These are phyloP conservation scores for Macrophomina pseudophaseolina DNA, from an alignment of 2,329 filamentous ascomycete genomes.

Conservation along the genomic window DNA sequence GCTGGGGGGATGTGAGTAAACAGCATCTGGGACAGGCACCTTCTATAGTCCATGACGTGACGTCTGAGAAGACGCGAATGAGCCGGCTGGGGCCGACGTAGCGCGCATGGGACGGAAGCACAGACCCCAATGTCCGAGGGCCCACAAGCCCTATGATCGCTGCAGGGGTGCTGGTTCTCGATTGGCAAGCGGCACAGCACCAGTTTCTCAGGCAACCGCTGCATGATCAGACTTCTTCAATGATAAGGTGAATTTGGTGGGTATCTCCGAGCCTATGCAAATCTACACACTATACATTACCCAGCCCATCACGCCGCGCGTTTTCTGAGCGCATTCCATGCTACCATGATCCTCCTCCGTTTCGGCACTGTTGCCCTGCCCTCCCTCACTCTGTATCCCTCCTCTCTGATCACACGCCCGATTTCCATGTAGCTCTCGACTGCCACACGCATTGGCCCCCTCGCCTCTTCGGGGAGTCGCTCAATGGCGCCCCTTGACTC, in stretches of 20 bases:
- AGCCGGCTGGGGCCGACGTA: constrained; percentile 1
- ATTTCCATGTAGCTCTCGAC: constrained; percentile 81
- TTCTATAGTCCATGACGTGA: constrained; percentile 19
- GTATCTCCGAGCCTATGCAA: constrained; percentile 17
- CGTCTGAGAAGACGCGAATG: neutral
- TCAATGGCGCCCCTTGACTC: constrained; percentile 63
- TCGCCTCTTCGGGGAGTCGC: constrained; percentile 63
- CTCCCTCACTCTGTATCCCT: constrained; percentile 29
- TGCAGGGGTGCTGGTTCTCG: neutral
- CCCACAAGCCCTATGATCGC: constrained; percentile 10
- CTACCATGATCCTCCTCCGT: constrained; percentile 59
- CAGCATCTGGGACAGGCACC: neutral
- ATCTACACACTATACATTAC: constrained; percentile 12
- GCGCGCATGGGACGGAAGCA: neutral
- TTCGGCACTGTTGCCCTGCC: constrained; percentile 55
- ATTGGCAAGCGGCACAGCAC: neutral
- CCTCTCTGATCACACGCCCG: constrained; percentile 62
- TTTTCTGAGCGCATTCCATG: constrained; percentile 59
- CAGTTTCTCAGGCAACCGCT: neutral
- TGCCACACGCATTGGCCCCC: constrained; percentile 69
- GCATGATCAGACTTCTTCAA: neutral
- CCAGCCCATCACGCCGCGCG: neutral
- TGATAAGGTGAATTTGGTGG: neutral
- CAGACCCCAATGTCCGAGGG: neutral
- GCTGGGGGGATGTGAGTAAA: neutral